These are phyloP conservation scores for Chenopodium suecicum DNA, from an alignment of 148 eudicot genomes.

Conservation along the genomic window DNA sequence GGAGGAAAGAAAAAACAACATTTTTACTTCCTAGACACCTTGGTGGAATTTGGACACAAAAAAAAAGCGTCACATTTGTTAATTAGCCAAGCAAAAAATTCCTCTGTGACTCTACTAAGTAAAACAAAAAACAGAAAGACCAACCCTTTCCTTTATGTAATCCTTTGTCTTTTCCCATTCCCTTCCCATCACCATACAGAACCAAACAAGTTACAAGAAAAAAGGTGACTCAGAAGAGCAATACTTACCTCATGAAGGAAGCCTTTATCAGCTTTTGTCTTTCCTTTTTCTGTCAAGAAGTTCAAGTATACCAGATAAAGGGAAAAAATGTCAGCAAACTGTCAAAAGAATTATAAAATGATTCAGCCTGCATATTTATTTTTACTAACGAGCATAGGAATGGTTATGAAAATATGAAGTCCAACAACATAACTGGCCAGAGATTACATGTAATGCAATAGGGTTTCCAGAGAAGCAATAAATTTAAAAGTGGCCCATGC, in stretches of 20 bases:
- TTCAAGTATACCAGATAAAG: not conserved
- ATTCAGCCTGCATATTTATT: not conserved
- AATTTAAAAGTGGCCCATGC: not conserved
- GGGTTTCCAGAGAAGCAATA: not conserved
- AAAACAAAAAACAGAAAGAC: not conserved
- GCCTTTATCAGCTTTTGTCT: constrained; percentile 46
- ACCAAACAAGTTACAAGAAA: constrained; percentile 6
- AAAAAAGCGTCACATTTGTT: no score
- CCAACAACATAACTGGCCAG: constrained; percentile 1
- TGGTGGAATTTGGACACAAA: not conserved
- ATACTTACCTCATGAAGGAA: constrained; percentile 64
- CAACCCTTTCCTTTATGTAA: not conserved
- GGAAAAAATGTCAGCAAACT: constrained; percentile 1
- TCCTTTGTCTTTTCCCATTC: not conserved
- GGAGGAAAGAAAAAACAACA: not conserved
- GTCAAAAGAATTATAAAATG: constrained; percentile 4
- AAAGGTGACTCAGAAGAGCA: not conserved
- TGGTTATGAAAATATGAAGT: not conserved
- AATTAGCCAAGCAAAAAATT: not conserved
- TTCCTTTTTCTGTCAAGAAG: constrained; percentile 51
- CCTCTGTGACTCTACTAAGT: not conserved
- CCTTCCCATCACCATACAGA: not conserved
- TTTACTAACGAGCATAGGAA: not conserved
- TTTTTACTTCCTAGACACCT: no score
- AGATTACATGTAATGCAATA: not conserved